Conservation (phyloP, 768 basidiomycete species). For the Cystobasidium tubakii region DNA sequence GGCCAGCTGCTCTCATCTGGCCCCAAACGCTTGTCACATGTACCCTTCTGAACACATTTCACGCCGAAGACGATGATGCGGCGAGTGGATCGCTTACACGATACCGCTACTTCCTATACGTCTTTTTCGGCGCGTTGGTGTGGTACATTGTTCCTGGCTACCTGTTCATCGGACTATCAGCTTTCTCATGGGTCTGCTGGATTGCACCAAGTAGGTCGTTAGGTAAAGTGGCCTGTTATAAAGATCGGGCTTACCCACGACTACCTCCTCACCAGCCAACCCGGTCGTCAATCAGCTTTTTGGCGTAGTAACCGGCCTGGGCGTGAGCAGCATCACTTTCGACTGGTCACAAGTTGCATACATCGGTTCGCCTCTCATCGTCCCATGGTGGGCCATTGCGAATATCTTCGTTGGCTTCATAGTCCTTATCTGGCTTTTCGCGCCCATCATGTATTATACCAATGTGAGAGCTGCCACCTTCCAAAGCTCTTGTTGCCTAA, state of each 20-base stretch:
- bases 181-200: conserved; percentile 92
- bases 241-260: background rate
- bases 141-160: conserved; percentile 96
- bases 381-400: conserved; percentile 96
- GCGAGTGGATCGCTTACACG: conserved; percentile 58
- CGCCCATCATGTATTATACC: conserved; percentile 83
- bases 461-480: conserved; percentile 61
- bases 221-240: too few species aligned
- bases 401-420: conserved; percentile 83
- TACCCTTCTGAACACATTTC: conserved; percentile 90
- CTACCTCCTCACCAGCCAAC: conserved; percentile 57
- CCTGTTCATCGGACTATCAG: conserved; percentile 77
- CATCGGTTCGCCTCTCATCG: conserved; percentile 66
- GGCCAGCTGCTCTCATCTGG: conserved; percentile 98
- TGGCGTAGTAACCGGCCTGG: conserved; percentile 72
- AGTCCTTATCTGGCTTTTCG: conserved; percentile 83
- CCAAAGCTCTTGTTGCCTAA: background rate
- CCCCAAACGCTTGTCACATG: conserved; percentile 88
- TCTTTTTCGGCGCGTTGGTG: conserved; percentile 62
- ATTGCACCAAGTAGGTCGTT: conserved; percentile 53
- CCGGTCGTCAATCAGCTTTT: conserved; percentile 84
- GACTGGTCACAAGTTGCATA: conserved; percentile 80
- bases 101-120: conserved; percentile 73
- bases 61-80: conserved; percentile 75
- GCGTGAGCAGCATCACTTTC: conserved; percentile 84